Evolutionary conservation across 2,329 filamentous ascomycete species (phyloP).

Genomic region (Pseudogymnoascus destructans): DNA sequence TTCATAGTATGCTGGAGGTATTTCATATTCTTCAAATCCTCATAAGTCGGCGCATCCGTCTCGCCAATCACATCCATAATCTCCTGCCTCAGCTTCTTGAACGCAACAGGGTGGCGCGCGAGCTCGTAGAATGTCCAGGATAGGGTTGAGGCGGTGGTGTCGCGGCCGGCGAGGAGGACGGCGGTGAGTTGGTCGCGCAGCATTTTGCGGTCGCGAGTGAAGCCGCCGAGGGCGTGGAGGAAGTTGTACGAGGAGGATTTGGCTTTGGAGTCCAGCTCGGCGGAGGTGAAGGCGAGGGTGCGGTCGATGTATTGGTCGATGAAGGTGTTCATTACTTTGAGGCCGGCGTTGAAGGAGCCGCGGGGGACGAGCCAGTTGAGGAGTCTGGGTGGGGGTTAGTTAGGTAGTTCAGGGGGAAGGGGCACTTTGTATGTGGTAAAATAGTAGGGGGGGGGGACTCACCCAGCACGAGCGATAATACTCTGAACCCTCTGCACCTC

Average conservation of each 20-base stretch:
- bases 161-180: constrained; percentile 70
- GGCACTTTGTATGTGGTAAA: not conserved
- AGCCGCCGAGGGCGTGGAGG: constrained; percentile 69
- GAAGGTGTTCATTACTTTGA: constrained; percentile 62
- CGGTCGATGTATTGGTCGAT: constrained; percentile 66
- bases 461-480: constrained; percentile 50
- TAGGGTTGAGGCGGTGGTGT: constrained; percentile 74
- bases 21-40: constrained; percentile 75
- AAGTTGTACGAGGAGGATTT: constrained; percentile 73
- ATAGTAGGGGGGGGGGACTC: constrained; percentile 17
- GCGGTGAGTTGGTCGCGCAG: constrained; percentile 77
- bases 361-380: constrained; percentile 50
- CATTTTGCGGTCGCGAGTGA: constrained; percentile 58
- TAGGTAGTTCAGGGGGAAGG: constrained; percentile 7
- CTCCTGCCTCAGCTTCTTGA: constrained; percentile 58
- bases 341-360: constrained; percentile 45
- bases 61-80: constrained; percentile 55
- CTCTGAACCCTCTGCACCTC: constrained; percentile 66
- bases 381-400: constrained; percentile 29
- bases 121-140: constrained; percentile 78
- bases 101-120: constrained; percentile 52
- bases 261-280: constrained; percentile 60
- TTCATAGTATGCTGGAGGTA: constrained; percentile 62
- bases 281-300: constrained; percentile 52
- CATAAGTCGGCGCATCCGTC: constrained; percentile 53